phyloP scores from a whole-genome alignment of 2,329 filamentous ascomycete genomes.

The Aspergillus calidoustus region DNA sequence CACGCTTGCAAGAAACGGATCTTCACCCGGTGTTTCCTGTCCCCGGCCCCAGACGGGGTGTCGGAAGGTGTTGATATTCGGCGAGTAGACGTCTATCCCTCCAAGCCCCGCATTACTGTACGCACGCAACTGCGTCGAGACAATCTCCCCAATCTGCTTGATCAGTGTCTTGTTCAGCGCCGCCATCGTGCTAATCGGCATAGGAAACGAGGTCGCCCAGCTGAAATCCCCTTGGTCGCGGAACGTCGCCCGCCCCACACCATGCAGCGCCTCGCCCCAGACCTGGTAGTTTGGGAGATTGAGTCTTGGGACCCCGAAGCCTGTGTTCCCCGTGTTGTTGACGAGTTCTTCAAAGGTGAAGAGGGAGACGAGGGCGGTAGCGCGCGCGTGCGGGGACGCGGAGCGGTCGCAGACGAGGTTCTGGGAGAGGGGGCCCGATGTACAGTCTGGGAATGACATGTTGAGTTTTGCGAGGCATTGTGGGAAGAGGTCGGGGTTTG shows the following conservation, averaged over 20 bases:
- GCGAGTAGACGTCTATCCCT: conserved; percentile 51
- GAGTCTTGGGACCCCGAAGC: conserved; percentile 58
- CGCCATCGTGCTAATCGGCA: conserved; percentile 65
- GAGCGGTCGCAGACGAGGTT: conserved; percentile 58
- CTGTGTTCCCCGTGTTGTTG: conserved; percentile 55
- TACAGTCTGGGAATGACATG: conserved; percentile 55
- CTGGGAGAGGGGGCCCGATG: conserved; percentile 54
- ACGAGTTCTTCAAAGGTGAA: conserved; percentile 61
- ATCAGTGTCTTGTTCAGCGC: conserved; percentile 69
- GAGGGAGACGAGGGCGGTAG: conserved; percentile 54
- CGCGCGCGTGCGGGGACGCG: conserved; percentile 45
- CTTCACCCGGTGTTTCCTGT: conserved; percentile 64
- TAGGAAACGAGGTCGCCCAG: conserved; percentile 68
- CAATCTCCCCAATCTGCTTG: conserved; percentile 57
- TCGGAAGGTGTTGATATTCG: conserved; percentile 69
- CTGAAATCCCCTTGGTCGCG: conserved; percentile 58
- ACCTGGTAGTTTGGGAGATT: conserved; percentile 64
- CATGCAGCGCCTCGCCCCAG: conserved; percentile 66
- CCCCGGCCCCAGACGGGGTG: conserved; percentile 68
- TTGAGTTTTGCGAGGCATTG: conserved; percentile 27
- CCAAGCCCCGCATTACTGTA: conserved; percentile 64
- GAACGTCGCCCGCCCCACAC: conserved; percentile 64
- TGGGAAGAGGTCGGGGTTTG: conserved; percentile 31
- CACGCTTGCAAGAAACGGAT: conserved; percentile 52
- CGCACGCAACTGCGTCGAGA: conserved; percentile 65